Percentiles rank a stretch among this genome's conserved stretches.
These are phyloP conservation scores for Mortierella sp. DNA, from an alignment of 371 early-diverging fungal species.

Conservation along the genomic window DNA sequence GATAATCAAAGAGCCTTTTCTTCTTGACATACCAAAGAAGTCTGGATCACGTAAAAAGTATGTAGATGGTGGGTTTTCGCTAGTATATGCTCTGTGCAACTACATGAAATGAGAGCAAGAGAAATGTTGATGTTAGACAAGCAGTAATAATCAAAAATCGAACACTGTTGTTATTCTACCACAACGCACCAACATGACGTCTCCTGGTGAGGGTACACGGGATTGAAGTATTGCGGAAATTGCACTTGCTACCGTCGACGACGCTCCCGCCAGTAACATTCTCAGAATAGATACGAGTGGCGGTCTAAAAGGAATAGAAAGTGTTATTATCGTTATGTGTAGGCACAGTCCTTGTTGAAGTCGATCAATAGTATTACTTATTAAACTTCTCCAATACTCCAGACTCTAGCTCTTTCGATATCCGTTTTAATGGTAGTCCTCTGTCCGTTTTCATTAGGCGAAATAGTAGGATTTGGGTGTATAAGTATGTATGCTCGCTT, in stretches of 20 bases:
- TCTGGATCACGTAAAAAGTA: conserved; percentile 69
- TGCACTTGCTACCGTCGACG: conserved; percentile 63
- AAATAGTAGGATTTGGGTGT: conserved; percentile 70
- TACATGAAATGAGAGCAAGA: conserved; percentile 18
- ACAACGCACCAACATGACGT: conserved; percentile 63
- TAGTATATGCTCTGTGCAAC: conserved; percentile 63
- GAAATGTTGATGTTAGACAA: not conserved
- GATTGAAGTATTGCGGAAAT: conserved; percentile 68
- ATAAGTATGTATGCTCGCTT: conserved; percentile 77
- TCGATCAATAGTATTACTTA: conserved; percentile 29
- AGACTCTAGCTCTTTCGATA: conserved; percentile 73
- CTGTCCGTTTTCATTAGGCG: conserved; percentile 65
- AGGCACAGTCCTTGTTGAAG: too few relatives aligned
- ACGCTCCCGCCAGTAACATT: conserved; percentile 62
- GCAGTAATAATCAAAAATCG: not conserved
- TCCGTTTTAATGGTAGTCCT: conserved; percentile 63
- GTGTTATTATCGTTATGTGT: too few relatives aligned
- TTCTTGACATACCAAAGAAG: conserved; percentile 60
- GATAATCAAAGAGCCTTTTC: not conserved
- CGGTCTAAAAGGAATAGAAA: conserved; percentile 43
- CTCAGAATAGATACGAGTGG: conserved; percentile 68
- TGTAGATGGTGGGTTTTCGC: conserved; percentile 61
- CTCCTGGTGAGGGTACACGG: conserved; percentile 73
- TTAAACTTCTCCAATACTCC: conserved; percentile 59
- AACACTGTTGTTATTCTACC: not conserved